phyloP scores from a whole-genome alignment of 2,329 filamentous ascomycete genomes.

The Cytospora schulzeri region DNA sequence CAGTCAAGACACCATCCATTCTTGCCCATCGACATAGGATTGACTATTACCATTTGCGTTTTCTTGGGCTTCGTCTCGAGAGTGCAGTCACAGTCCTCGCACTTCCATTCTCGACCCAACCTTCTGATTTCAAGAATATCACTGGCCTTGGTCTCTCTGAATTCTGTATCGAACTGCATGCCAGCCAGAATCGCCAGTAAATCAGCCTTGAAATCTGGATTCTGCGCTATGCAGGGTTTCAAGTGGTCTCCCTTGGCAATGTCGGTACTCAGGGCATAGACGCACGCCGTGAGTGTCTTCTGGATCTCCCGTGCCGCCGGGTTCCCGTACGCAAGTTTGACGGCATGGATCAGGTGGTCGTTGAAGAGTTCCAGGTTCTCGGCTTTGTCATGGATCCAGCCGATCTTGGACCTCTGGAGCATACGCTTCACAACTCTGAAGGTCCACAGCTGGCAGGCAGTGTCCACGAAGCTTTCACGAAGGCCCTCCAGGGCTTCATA shows the following conservation, averaged over 20 bases:
- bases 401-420: too few relatives aligned
- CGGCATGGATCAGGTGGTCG: neutral
- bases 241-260: neutral
- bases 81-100: too few relatives aligned
- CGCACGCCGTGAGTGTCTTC: neutral
- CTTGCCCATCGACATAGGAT: neutral
- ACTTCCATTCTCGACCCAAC: neutral
- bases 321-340: neutral
- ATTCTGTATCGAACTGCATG: neutral
- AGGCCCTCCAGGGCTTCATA: neutral
- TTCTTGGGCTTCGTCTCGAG: too few relatives aligned
- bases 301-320: neutral
- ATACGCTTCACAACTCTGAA: too few relatives aligned
- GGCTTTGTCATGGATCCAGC: neutral
- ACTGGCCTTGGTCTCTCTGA: neutral
- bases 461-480: neutral
- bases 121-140: too few relatives aligned
- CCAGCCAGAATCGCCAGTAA: neutral
- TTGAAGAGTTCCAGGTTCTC: neutral
- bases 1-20: neutral
- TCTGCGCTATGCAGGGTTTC: rapidly evolving
- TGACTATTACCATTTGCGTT: too few relatives aligned
- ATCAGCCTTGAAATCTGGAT: neutral
- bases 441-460: too few relatives aligned
- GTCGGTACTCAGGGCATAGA: neutral